Evolutionary conservation across 306 rosid species (phyloP), one percentile per base, ranked within the genome.

Genomic region (Quercus gilva): DNA sequence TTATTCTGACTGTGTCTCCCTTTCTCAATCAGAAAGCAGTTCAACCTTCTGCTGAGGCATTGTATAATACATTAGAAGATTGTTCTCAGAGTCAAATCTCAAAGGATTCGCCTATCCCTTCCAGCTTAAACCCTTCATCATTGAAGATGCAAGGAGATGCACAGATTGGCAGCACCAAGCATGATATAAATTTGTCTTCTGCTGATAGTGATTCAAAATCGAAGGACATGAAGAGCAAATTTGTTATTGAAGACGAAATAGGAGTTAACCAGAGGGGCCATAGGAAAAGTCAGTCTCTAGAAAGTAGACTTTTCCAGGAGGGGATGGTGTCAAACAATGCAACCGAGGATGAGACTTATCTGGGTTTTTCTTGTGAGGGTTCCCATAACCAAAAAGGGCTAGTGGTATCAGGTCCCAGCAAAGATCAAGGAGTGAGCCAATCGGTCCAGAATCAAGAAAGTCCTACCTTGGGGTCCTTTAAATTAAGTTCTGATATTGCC

Each of bases 201-300:
- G 76, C 71, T 72, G 83, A 79, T 63, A 79, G 33, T 76, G 64
- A 33, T 75, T 79, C 78, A 79, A 86, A 74, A 35, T 82, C 88
- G 43, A 91, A 79, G 80, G 88, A 85, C 82, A 51, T 74, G 75
- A 85, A 78, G 75, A 71, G 77, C 79, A 79, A 82, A 70, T 78
- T 71, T 31, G 64, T 60, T 35, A 26, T 61, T 73, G 90, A 87
- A 69, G 23, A 15, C 63, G 85, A 83, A 15, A 29, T 37, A 12
- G 26, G 84, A 43, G 74, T 71, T 81, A 37, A 10, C 74, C 85
- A 53, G 87, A 69, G 60, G 69, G 68, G 53, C 52, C 74, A 89
- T 53, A 85, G 76, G 89, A 95, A 90, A 84, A 86, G 97, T 77
- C 90, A 65, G 65, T 95, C 98, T 65, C 78, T 87, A 20, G 94